Percentiles rank a stretch among this genome's conserved stretches.
phyloP scores from a whole-genome alignment of 2,329 filamentous ascomycete genomes.

The Clonostachys chloroleuca region DNA sequence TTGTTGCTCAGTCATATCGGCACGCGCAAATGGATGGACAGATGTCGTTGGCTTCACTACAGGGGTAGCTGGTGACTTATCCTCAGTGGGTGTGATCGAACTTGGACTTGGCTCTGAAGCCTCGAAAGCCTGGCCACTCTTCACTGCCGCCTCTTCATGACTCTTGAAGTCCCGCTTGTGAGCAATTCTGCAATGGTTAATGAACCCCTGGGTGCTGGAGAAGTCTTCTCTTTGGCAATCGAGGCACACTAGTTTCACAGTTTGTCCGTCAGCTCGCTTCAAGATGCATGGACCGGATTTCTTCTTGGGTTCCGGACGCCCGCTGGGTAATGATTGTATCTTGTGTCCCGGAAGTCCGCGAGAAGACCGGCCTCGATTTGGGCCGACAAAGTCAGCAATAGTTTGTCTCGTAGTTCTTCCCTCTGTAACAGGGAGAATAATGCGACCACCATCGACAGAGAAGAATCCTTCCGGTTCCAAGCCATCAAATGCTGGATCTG shows the following conservation, averaged over 20 bases:
- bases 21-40: slow-evolving; percentile 23
- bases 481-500: slow-evolving; percentile 82
- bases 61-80: slow-evolving; percentile 9
- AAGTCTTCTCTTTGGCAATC: slow-evolving; percentile 90
- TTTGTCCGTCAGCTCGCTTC: slow-evolving; percentile 79
- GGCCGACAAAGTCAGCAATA: slow-evolving; percentile 28
- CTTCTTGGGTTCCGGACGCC: slow-evolving; percentile 45
- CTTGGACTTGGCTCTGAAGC: slow-evolving; percentile 9
- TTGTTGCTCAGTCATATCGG: slow-evolving; percentile 44
- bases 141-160: slow-evolving; percentile 87
- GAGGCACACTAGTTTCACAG: slow-evolving; percentile 85
- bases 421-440: slow-evolving; percentile 42
- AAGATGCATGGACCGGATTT: slow-evolving; percentile 69
- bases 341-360: slow-evolving; percentile 25
- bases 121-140: slow-evolving; percentile 80
- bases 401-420: slow-evolving; percentile 72
- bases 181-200: slow-evolving; percentile 97
- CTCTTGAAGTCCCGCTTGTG: slow-evolving; percentile 93
- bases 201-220: slow-evolving; percentile 96
- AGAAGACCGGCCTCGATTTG: slow-evolving; percentile 49
- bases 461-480: slow-evolving; percentile 41
- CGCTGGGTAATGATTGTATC: background rate
- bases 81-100: slow-evolving; percentile 10
- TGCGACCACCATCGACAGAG: slow-evolving; percentile 32
- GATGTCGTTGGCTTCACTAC: background rate